Conservation (phyloP, 1,139 yeast species). For the Lodderomyces margitis region DNA sequence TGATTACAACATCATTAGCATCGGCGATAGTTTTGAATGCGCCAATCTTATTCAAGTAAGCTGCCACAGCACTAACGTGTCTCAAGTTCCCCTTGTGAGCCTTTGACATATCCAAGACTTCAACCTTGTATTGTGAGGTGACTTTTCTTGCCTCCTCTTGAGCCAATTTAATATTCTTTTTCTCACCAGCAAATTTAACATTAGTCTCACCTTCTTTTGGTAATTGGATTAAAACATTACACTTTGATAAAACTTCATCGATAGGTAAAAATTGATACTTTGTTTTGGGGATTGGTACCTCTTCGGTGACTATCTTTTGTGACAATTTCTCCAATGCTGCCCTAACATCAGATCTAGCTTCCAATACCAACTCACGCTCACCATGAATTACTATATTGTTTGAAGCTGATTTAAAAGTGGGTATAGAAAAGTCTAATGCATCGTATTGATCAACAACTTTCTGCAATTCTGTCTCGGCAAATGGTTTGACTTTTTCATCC, state of each 20-base stretch:
- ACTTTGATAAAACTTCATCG: slow-evolving; percentile 46
- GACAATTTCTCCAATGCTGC: slow-evolving; percentile 46
- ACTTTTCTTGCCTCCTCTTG: slow-evolving; percentile 55
- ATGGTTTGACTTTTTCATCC: slow-evolving; percentile 49
- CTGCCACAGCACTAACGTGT: slow-evolving; percentile 75
- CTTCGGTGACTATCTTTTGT: slow-evolving; percentile 32
- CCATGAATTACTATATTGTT: slow-evolving; percentile 52
- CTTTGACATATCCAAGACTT: slow-evolving; percentile 74
- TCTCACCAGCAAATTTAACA: slow-evolving; percentile 67
- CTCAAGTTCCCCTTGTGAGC: slow-evolving; percentile 79
- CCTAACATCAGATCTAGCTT: slow-evolving; percentile 48
- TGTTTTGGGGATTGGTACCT: slow-evolving; percentile 42
- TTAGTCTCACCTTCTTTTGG: slow-evolving; percentile 48
- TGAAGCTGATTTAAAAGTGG: slow-evolving; percentile 27
- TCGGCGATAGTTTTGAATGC: slow-evolving; percentile 46
- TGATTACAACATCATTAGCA: slow-evolving; percentile 50
- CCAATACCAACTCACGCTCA: slow-evolving; percentile 57
- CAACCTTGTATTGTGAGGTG: slow-evolving; percentile 53
- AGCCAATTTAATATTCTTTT: slow-evolving; percentile 56
- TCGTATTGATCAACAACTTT: slow-evolving; percentile 22
- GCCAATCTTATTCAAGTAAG: slow-evolving; percentile 57
- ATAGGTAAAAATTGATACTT: slow-evolving; percentile 49
- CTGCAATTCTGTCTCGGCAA: slow-evolving; percentile 36
- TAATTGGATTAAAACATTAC: slow-evolving; percentile 61
- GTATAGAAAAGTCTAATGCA: slow-evolving; percentile 33